Evolutionary conservation across 176 grass and related monocot genomes (phyloP).

Genomic region (Miscanthus lutarioriparius): DNA sequence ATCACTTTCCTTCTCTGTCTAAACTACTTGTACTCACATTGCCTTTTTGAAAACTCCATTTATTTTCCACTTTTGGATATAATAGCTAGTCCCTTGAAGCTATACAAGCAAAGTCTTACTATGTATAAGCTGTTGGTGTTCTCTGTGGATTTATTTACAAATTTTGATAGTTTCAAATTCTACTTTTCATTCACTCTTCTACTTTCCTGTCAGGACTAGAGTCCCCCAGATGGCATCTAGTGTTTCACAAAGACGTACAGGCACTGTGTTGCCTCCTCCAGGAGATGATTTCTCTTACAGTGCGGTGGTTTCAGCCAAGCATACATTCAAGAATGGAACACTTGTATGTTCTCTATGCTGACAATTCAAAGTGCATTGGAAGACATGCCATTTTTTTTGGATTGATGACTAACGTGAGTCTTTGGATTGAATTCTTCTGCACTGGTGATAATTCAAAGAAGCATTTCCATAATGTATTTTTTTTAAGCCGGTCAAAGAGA

Average conservation of each 20-base stretch:
- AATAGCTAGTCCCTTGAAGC: not conserved
- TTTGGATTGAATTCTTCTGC: constrained; percentile 12
- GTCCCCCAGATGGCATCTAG: constrained; percentile 82
- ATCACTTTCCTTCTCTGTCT: not conserved
- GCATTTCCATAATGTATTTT: not conserved
- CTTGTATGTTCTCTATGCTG: constrained; percentile 52
- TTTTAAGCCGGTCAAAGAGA: not conserved
- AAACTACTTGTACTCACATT: not conserved
- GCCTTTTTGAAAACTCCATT: constrained; percentile 6
- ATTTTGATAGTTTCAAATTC: constrained; percentile 3
- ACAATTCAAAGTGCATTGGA: constrained; percentile 16
- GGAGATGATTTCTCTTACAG: constrained; percentile 76
- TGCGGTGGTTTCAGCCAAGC: constrained; percentile 53
- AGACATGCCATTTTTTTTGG: not conserved
- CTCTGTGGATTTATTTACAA: constrained; percentile 1
- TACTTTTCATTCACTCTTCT: constrained; percentile 24
- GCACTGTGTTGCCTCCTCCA: constrained; percentile 79
- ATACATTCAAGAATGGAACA: constrained; percentile 61
- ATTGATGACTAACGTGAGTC: not conserved
- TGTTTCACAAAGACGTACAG: constrained; percentile 72
- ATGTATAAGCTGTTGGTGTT: not conserved
- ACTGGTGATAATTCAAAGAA: constrained; percentile 32
- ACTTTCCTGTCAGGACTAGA: constrained; percentile 73
- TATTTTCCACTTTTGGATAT: not conserved
- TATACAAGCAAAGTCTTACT: not conserved